Base-by-base conservation (phyloP, 345 rosid species). In the Moringa oleifera region DNA sequence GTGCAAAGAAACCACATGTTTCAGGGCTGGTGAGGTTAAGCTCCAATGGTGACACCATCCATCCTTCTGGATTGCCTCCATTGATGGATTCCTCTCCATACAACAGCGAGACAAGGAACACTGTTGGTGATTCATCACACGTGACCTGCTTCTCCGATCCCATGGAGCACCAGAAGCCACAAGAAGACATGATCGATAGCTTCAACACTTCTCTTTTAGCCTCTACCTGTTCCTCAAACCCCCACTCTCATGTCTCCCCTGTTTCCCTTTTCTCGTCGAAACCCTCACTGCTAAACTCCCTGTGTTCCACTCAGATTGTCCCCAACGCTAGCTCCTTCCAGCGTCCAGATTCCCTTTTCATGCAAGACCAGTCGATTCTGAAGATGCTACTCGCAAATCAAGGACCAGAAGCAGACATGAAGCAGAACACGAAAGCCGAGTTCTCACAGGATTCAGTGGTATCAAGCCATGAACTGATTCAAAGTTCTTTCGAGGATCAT, bases 81-180 rank as follows among this genome's bases (percentile, higher is more conserved):
- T 55, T 88, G 50, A 78, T 75, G 85, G 95, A 88, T 70, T 77
- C 83, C 28, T 77, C 88, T 24, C 79, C 78, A 15, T 54, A 69
- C 64, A 57, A 62, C 59, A 68, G 51, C 47, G 55, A 55, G 25
- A 62, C 37, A 69, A 28, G 68, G 59, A 62, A 61, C 64, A 56
- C 58, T 5, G 59, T 22, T 20, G 64, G 75, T 7, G 64, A 71
- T 64, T 53, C 72, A 4, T 70, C 80, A 31, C 81, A 83, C 81
- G 93, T 89, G 89, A 81, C 96, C 89, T 89, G 89, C 94, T 89
- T 86, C 94, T 84, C 96, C 94, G 76, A 81, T 65, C 75, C 75
- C 60, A 61, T 47, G 59, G 82, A 81, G 64, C 73, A 63, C 49
- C 70, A 69, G 55, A 80, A 64, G 64, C 59, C 68, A 21, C 37